A percentile compares a stretch with the other conserved stretches of the same genome.
These are phyloP conservation scores for Cordyceps cicadae DNA, from an alignment of 2,329 filamentous ascomycete genomes.

Conservation along the genomic window DNA sequence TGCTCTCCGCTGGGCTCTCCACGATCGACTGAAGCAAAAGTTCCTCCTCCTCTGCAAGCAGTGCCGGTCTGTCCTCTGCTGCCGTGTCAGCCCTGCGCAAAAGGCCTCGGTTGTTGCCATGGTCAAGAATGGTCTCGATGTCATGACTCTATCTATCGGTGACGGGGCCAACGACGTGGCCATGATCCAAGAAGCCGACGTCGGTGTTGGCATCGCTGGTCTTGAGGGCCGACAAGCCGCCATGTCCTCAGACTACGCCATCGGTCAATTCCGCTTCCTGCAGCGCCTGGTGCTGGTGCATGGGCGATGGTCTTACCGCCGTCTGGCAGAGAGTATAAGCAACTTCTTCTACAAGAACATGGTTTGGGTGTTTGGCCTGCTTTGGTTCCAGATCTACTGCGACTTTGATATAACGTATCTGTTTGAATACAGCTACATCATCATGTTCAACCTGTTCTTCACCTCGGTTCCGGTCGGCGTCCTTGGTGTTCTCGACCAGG, in stretches of 20 bases:
- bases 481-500: constrained; percentile 94
- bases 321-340: constrained; percentile 84
- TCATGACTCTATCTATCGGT: constrained; percentile 90
- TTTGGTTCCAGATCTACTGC: constrained; percentile 96
- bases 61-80: constrained; percentile 93
- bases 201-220: constrained; percentile 92
- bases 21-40: constrained; percentile 77
- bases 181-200: constrained; percentile 95
- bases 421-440: constrained; percentile 95
- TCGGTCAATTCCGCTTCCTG: constrained; percentile 87
- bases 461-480: constrained; percentile 91
- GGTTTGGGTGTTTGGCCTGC: constrained; percentile 91
- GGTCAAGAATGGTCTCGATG: constrained; percentile 90
- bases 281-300: constrained; percentile 81
- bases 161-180: constrained; percentile 94
- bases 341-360: constrained; percentile 99
- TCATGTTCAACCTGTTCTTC: constrained; percentile 94
- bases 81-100: constrained; percentile 91
- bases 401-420: constrained; percentile 95
- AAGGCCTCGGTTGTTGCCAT: constrained; percentile 95
- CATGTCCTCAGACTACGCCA: constrained; percentile 94
- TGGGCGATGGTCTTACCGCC: constrained; percentile 91
- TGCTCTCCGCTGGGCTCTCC: constrained; percentile 77
- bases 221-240: constrained; percentile 86
- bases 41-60: constrained; percentile 94